Evolutionary conservation across 495 filamentous ascomycete genomes (phyloP), one percentile per base, ranked within the genome.

Genomic region (Tuber aestivum): DNA sequence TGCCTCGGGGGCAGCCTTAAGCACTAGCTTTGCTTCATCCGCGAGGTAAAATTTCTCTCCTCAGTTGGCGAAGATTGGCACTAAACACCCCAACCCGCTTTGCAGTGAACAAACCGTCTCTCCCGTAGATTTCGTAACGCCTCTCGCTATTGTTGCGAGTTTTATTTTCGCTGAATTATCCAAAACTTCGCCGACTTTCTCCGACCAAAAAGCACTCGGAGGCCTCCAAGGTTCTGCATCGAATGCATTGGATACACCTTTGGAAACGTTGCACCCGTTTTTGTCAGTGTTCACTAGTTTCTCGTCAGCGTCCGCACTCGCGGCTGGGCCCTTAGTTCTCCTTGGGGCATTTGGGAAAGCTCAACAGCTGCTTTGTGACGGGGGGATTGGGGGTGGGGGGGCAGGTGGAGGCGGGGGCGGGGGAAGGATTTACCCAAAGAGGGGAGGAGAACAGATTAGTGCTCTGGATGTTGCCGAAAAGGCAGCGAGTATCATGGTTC

Each of bases 301-400:
- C 16, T 73, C 69, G 40, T 72, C 73, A 9, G 79, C 79, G 0
- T 73, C 81, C 38, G 77, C 80, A 18, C 74, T 81, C 23, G 68
- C 77, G 1, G 73, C 79, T 32, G 80, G 77, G n/a, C 75, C 80
- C 41, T 70, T 82, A n/a, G 70, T 81, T 41, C 72, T 81, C 32
- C 44, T 69, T 37, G 65, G 75, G 21, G 77, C 70, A 27, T 77
- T 76, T 72, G 73, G 71, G 48, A 74, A 56, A n/a, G 50, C 72
- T 27, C 75, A 65, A 14, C 74, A 79, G 27, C 70, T 65, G 27
- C 74, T 71, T 41, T 23, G 40, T 48, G 73, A 32, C 27, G 69
- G 68, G n/a, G n/a, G n/a, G n/a, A n/a, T n/a, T n/a, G n/a, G n/a
- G n/a, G n/a, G n/a, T n/a, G n/a, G n/a, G n/a, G n/a, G n/a, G n/a